Conservation (phyloP, 805 yeast genomes). For the Candida pini region DNA sequence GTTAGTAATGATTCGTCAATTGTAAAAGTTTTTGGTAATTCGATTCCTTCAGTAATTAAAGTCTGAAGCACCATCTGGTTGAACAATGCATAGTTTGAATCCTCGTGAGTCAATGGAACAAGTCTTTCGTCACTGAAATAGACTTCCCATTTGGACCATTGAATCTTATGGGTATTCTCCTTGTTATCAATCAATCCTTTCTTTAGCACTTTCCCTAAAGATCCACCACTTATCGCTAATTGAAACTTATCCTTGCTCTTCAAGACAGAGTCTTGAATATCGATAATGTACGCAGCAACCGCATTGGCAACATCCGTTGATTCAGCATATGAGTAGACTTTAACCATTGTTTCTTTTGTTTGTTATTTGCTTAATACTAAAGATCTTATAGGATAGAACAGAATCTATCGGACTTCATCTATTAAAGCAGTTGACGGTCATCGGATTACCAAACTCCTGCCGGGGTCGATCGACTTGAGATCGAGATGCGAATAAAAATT, state of each 20-base stretch:
- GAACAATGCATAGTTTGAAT: constrained; percentile 82
- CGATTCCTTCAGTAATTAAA: constrained; percentile 35
- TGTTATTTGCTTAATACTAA: not conserved
- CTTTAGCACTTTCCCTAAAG: constrained; percentile 68
- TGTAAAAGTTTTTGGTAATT: constrained; percentile 56
- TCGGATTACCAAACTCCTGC: too few relatives aligned
- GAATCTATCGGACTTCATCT: too few relatives aligned
- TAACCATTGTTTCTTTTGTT: constrained; percentile 14
- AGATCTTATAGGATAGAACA: too few relatives aligned
- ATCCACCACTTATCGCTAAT: constrained; percentile 88
- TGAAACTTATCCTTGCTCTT: constrained; percentile 42
- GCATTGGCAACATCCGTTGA: constrained; percentile 57
- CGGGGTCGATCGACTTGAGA: too few relatives aligned
- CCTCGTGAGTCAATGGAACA: constrained; percentile 75
- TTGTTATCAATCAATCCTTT: constrained; percentile 60
- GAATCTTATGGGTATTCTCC: constrained; percentile 36
- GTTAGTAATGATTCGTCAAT: constrained; percentile 59
- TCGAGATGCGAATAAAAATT: too few relatives aligned
- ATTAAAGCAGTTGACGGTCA: too few relatives aligned
- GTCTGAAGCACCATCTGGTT: constrained; percentile 53
- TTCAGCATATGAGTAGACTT: constrained; percentile 45
- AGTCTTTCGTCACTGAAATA: constrained; percentile 89
- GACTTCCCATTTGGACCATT: constrained; percentile 75
- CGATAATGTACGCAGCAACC: constrained; percentile 58
- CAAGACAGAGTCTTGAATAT: constrained; percentile 58